Conservation (phyloP, 306 rosid species). For the Fragaria ananassa region DNA sequence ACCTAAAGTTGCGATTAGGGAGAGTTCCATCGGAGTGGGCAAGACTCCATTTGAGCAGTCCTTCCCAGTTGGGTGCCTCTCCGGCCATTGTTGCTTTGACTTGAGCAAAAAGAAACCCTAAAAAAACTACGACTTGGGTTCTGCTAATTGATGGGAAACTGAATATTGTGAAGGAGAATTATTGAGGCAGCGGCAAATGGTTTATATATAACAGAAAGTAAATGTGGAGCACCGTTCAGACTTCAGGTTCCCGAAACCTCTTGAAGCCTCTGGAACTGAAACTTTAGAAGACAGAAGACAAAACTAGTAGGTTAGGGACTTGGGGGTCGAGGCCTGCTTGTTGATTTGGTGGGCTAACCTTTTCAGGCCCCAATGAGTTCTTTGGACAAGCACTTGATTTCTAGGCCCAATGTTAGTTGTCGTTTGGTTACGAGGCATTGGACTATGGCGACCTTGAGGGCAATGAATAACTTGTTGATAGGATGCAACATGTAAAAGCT, state of each 20-base stretch:
- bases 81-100: slow-evolving; percentile 50
- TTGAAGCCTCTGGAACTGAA: background rate
- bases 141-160: background rate
- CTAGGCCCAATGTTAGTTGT: no score
- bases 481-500: no score
- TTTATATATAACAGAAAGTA: background rate
- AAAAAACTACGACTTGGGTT: background rate
- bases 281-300: background rate
- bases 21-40: slow-evolving; percentile 74
- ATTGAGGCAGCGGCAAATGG: background rate
- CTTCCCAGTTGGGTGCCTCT: slow-evolving; percentile 84
- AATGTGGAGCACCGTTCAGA: background rate
- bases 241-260: background rate
- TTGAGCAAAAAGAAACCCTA: background rate
- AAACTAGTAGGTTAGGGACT: no score
- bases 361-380: no score
- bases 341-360: no score
- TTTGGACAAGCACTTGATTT: no score
- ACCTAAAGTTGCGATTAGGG: slow-evolving; percentile 65
- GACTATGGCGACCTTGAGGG: background rate
- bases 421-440: no score
- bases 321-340: background rate
- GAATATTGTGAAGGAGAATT: background rate
- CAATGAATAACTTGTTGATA: background rate
- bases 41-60: slow-evolving; percentile 84